Evolutionary conservation across 208 protist species (phyloP).

Genomic region (Entamoeba histolytica): DNA sequence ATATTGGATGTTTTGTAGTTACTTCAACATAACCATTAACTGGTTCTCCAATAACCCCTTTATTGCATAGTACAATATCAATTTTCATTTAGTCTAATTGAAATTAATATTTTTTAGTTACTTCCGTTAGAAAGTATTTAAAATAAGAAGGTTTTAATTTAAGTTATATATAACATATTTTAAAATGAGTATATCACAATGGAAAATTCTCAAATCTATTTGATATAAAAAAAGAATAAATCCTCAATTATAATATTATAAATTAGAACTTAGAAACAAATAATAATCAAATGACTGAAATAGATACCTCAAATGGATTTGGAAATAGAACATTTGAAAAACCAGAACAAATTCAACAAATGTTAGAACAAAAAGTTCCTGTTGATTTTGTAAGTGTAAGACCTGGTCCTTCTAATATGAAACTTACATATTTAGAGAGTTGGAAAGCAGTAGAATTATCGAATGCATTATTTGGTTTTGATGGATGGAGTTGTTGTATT

Average conservation of each 20-base stretch:
- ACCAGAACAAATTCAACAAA: neutral
- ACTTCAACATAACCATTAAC: neutral
- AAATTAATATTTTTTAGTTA: no score
- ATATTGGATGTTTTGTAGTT: neutral
- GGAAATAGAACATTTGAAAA: neutral
- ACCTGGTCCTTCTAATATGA: slow-evolving; percentile 1
- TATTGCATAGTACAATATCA: neutral
- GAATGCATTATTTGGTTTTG: slow-evolving; percentile 14
- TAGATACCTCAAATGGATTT: neutral
- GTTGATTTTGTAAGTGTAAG: neutral
- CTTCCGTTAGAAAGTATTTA: no score
- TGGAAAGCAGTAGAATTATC: neutral
- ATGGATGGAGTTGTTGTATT: slow-evolving; percentile 12
- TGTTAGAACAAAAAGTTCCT: neutral
- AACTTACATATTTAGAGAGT: slow-evolving; percentile 15
- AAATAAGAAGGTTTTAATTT: no score
- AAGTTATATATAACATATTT: no score
- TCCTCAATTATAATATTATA: no score
- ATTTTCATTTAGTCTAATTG: neutral
- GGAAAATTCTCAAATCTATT: no score
- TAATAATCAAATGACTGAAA: no score
- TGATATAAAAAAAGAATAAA: no score
- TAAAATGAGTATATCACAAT: no score
- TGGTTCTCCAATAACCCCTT: neutral
- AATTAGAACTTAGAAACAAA: no score